Conservation (phyloP, 228 moss, liverwort and hornwort species). For the Sphagnum fallax region DNA sequence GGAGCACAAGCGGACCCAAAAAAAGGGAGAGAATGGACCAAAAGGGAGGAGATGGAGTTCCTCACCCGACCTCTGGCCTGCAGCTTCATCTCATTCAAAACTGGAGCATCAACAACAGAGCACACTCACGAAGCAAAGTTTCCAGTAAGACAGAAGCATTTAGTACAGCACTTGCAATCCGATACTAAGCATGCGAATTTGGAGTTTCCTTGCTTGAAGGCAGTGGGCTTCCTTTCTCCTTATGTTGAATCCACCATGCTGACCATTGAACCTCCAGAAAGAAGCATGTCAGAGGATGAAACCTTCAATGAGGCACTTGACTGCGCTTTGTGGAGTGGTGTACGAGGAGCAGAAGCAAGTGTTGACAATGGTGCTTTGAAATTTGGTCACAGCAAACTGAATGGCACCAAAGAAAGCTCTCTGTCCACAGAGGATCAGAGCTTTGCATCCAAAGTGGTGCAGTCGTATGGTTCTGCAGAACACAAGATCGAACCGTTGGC, state of each 20-base stretch:
- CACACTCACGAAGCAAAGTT: neutral
- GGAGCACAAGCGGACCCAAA: neutral
- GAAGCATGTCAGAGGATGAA: neutral
- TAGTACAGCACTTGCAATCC: too few species aligned
- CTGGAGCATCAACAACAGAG: conserved; percentile 7
- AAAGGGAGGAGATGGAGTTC: conserved; percentile 2
- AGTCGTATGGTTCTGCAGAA: conserved; percentile 1
- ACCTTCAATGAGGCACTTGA: too few species aligned
- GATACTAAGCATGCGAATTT: too few species aligned
- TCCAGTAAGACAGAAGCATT: neutral
- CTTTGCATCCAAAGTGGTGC: conserved; percentile 1
- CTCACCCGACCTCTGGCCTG: conserved; percentile 9
- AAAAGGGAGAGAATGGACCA: neutral
- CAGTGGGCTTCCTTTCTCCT: too few species aligned
- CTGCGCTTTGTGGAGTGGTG: too few species aligned
- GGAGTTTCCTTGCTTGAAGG: too few species aligned
- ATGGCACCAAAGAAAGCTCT: neutral
- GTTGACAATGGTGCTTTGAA: too few species aligned
- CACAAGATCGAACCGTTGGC: neutral
- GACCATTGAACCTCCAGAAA: too few species aligned
- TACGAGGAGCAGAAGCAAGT: too few species aligned
- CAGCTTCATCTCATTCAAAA: conserved; percentile 12
- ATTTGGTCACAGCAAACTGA: neutral
- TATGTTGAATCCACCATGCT: too few species aligned
- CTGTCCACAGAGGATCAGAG: neutral